Conservation (phyloP, 2,329 filamentous ascomycete genomes). For the Aspergillus fructus region DNA sequence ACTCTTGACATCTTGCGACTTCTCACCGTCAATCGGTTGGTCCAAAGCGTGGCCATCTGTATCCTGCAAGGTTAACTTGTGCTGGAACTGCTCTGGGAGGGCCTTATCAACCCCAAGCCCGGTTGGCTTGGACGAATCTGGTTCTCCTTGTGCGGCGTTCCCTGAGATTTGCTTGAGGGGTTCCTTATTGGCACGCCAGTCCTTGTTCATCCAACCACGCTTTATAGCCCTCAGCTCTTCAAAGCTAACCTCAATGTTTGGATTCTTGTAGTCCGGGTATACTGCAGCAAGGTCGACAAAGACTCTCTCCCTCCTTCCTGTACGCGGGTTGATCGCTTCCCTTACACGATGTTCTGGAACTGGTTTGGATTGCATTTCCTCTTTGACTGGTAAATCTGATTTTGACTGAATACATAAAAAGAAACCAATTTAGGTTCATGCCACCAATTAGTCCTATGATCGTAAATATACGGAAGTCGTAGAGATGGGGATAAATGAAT, state of each 20-base stretch:
- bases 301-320: slow-evolving; percentile 79
- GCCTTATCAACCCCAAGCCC: slow-evolving; percentile 22
- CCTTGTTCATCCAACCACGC: slow-evolving; percentile 63
- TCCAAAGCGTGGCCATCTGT: slow-evolving; percentile 17
- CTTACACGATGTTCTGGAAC: slow-evolving; percentile 73
- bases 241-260: slow-evolving; percentile 77
- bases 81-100: slow-evolving; percentile 31
- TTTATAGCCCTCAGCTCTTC: slow-evolving; percentile 83
- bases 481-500: slow-evolving; percentile 35
- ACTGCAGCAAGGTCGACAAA: slow-evolving; percentile 83
- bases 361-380: slow-evolving; percentile 50
- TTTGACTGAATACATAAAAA: slow-evolving; percentile 55
- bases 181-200: slow-evolving; percentile 50
- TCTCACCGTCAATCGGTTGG: slow-evolving; percentile 20
- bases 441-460: slow-evolving; percentile 89
- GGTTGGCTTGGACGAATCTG: slow-evolving; percentile 14
- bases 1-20: slow-evolving; percentile 27
- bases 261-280: slow-evolving; percentile 73
- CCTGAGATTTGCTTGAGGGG: slow-evolving; percentile 58
- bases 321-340: slow-evolving; percentile 78
- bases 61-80: slow-evolving; percentile 31
- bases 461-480: slow-evolving; percentile 72
- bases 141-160: slow-evolving; percentile 29
- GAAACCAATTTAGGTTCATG: slow-evolving; percentile 40
- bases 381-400: slow-evolving; percentile 38